Percentiles rank a stretch among this genome's conserved stretches.
These are phyloP conservation scores for Tuber borchii DNA, from an alignment of 495 filamentous ascomycete genomes.

Conservation along the genomic window DNA sequence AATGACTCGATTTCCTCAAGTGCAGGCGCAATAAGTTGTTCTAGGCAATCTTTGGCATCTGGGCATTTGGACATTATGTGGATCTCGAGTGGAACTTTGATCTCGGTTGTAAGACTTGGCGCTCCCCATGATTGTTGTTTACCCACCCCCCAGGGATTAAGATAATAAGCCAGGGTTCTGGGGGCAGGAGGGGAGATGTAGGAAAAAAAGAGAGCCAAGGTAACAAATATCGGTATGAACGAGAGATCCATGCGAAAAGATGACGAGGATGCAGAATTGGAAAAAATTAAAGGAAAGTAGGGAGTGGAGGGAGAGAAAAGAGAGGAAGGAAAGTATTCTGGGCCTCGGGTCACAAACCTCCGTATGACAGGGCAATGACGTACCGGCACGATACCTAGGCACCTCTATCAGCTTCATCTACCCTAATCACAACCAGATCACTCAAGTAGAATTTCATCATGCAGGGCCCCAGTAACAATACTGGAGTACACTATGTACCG, in stretches of 20 bases:
- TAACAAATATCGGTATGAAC: neutral
- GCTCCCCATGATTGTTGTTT: neutral
- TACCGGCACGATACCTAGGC: no score
- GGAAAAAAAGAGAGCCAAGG: neutral
- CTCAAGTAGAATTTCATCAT: no score
- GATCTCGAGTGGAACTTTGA: constrained; percentile 71
- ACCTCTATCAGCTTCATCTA: no score
- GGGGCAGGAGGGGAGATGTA: neutral
- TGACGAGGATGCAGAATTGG: neutral
- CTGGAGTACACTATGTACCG: no score
- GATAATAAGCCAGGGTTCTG: neutral
- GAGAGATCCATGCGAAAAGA: neutral
- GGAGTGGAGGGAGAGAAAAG: neutral
- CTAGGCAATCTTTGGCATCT: constrained; percentile 73
- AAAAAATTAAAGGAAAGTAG: neutral
- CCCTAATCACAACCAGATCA: no score
- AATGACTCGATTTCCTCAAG: constrained; percentile 76
- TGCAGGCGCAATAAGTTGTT: constrained; percentile 70
- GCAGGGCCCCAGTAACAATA: no score
- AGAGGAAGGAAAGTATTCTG: neutral
- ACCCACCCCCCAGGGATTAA: neutral
- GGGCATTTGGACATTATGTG: constrained; percentile 97
- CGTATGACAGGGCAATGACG: no score
- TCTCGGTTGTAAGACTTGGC: neutral
- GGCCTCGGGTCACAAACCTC: no score